Percentiles rank a stretch among this genome's conserved stretches.
Conservation (phyloP, 768 basidiomycete species). For the Kwoniella dendrophila region DNA sequence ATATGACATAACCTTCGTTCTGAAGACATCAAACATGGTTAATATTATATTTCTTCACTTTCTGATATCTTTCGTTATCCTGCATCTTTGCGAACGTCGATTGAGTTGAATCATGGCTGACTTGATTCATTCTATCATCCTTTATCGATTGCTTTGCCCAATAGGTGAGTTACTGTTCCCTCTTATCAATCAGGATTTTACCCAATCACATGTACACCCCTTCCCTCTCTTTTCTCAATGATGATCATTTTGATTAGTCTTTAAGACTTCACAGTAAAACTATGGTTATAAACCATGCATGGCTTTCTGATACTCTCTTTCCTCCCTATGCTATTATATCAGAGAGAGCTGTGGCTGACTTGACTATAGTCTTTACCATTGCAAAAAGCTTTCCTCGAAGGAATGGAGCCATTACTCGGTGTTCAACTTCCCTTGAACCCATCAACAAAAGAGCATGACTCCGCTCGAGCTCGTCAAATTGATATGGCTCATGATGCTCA, state of each 20-base stretch:
- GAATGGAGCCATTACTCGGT: constrained; percentile 79
- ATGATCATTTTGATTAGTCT: constrained; percentile 83
- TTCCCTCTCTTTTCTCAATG: constrained; percentile 59
- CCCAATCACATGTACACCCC: constrained; percentile 4
- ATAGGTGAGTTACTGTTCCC: constrained; percentile 58
- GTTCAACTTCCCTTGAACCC: constrained; percentile 54
- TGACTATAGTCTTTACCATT: constrained; percentile 64
- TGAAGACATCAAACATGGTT: constrained; percentile 56
- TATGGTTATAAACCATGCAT: constrained; percentile 58
- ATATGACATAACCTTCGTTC: constrained; percentile 58
- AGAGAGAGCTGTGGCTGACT: constrained; percentile 24
- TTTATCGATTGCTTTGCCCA: neutral
- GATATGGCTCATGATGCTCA: constrained; percentile 28
- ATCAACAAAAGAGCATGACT: constrained; percentile 26
- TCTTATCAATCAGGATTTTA: constrained; percentile 44
- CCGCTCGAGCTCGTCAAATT: constrained; percentile 20
- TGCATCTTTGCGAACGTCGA: constrained; percentile 4
- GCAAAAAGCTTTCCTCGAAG: constrained; percentile 75
- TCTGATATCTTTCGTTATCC: constrained; percentile 45
- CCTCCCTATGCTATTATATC: constrained; percentile 8
- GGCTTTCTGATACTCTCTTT: constrained; percentile 56
- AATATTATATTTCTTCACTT: constrained; percentile 55
- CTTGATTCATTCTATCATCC: neutral
- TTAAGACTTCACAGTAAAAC: constrained; percentile 51
- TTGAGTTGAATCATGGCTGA: constrained; percentile 29